Conservation (phyloP, 495 filamentous ascomycete species). For the Poronia punctata region DNA sequence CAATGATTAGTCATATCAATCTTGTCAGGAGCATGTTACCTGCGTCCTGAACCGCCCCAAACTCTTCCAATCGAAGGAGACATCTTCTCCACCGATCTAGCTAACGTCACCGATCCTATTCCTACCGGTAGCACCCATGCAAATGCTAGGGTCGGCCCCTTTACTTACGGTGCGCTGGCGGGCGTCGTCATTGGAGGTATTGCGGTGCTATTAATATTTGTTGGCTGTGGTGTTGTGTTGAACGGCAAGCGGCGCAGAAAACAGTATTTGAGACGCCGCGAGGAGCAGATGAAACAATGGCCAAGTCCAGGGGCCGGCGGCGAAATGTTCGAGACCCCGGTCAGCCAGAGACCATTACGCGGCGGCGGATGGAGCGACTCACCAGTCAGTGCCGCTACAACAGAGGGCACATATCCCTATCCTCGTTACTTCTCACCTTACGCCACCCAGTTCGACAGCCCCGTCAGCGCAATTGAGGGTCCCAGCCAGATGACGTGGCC, state of each 20-base stretch:
- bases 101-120: slow-evolving; percentile 36
- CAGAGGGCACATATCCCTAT: slow-evolving; percentile 20
- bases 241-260: slow-evolving; percentile 42
- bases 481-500: slow-evolving; percentile 22
- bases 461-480: slow-evolving; percentile 32
- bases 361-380: slow-evolving; percentile 36
- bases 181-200: slow-evolving; percentile 46
- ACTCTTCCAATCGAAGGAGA: slow-evolving; percentile 39
- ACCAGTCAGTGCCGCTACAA: slow-evolving; percentile 34
- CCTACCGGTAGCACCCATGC: slow-evolving; percentile 19
- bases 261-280: slow-evolving; percentile 34
- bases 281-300: slow-evolving; percentile 32
- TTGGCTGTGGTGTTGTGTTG: slow-evolving; percentile 40
- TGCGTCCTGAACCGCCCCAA: slow-evolving; percentile 29
- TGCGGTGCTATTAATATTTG: slow-evolving; percentile 32
- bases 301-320: slow-evolving; percentile 24
- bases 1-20: slow-evolving; percentile 29
- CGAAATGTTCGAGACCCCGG: slow-evolving; percentile 42
- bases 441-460: slow-evolving; percentile 39
- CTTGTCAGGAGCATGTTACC: slow-evolving; percentile 40
- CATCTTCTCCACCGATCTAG: slow-evolving; percentile 38
- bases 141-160: slow-evolving; percentile 20
- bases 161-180: slow-evolving; percentile 43
- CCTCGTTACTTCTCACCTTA: slow-evolving; percentile 45
- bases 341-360: slow-evolving; percentile 40